Base-by-base conservation (phyloP, 2,329 filamentous ascomycete genomes). In the Trichoderma oligosporum region DNA sequence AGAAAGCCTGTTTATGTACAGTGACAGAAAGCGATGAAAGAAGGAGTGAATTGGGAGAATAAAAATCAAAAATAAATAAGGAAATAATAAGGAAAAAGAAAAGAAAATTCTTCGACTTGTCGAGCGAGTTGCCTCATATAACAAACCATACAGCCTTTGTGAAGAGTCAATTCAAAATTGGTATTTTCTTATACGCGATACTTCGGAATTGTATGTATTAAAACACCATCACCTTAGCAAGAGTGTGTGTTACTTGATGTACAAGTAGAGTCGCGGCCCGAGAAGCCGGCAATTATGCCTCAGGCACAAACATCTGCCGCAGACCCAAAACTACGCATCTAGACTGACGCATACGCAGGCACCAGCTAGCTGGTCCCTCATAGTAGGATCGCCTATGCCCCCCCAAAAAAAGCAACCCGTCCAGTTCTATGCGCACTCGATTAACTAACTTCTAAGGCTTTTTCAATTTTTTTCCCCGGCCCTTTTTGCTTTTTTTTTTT, bases 241-340 rank as follows among this genome's bases (percentile, higher is more conserved):
- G 8, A n/a, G 4, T 38, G 36, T 38, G 36, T 38, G 8, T 14
- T 9, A 31, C 31, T 38, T 7, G 45, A 48, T 29, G 45, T 42
- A 25, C n/a, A 44, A n/a, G 14, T 11, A 41, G 16, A 24, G 22
- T 16, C 25, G 20, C 33, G 46, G 31, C 31, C 46, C 42, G 44
- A 24, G 24, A 57, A 38, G 33, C 35, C 42, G 20, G 33, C 27
- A n/a, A 52, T 33, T 14, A 4, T 67, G 70, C 70, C 70, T 71
- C 52, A 72, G 70, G 70, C 70, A 66, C 38, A 8, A n/a, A 46
- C 20, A 42, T 16, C 8, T 18, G 33, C 22, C 5, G 56, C 62
- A 63, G 64, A 52, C 63, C 44, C 38, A 64, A 53, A 67, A 58
- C 39, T 69, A 67, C 67, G 66, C 61, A 44, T 11, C 56, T 64